Base-by-base conservation (phyloP, 129 eudicot genomes). In the Arctium lappa region DNA sequence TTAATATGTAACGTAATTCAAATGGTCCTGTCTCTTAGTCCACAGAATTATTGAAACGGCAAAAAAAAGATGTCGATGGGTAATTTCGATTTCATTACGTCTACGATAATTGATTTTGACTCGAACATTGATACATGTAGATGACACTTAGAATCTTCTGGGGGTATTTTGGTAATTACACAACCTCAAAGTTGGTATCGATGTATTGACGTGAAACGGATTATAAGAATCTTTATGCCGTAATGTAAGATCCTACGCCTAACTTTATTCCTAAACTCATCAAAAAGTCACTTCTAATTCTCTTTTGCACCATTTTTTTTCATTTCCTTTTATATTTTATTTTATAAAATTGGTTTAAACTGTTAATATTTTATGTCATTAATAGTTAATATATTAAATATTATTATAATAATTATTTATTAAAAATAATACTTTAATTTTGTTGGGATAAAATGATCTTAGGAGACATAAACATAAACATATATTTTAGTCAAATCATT, bases 121-220 rank as follows among this genome's bases (percentile, higher is more conserved):
- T 16, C 3, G 16, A 46, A 46, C 4, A 46, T 46, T 2, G 8
- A 16, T 16, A 60, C 29, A 60, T 16, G n/a, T 16, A 18, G 68
- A n/a, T 3, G 27, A n/a, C 68, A 60, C 29, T 22, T 16, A 60
- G 68, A 60, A 60, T 60, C 30, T 60, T 60, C 68, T 29, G 27
- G 18, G 78, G 78, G 37, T 38, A 27, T 38, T 73, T 73, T 40
- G n/a, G 78, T 74, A 42, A 40, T 18, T 74, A 40, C 8, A 74
- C 78, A 74, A 27, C 6, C 36, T 9, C 63, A 42, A 74, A 74
- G 78, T 74, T 74, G 78, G 63, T 74, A 22, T 74, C 30, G 78
- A 74, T 74, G 78, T 42, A 74, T 74, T 74, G 78, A 74, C 78
- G 78, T 74, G 78, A 39, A 74, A 74, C 78, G 62, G 78, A 40